Percentiles rank a stretch among this genome's conserved stretches.
phyloP scores from a whole-genome alignment of 495 filamentous ascomycete species.

The Xeromyces bisporus region DNA sequence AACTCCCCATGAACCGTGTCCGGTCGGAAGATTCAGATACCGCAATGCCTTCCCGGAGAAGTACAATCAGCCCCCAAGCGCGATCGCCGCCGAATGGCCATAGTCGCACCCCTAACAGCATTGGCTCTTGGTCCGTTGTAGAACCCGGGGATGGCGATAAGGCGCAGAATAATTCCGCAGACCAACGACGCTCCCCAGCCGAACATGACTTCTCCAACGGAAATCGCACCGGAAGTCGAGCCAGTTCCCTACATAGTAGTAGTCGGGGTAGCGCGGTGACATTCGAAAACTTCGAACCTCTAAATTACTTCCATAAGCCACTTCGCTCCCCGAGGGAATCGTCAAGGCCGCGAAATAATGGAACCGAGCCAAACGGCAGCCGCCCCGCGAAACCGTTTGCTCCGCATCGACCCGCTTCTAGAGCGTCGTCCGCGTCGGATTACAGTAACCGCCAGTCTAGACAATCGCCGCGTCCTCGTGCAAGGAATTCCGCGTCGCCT shows the following conservation, averaged over 20 bases:
- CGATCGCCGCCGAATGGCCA: conserved; percentile 8
- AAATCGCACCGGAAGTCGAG: conserved; percentile 6
- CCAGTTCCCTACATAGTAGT: conserved; percentile 6
- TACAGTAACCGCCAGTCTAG: conserved; percentile 44
- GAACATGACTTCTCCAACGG: conserved; percentile 10
- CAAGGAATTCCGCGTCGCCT: conserved; percentile 43
- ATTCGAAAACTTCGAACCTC: conserved; percentile 26
- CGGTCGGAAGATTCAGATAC: conserved; percentile 24
- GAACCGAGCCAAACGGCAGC: conserved; percentile 29
- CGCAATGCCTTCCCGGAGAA: conserved; percentile 24
- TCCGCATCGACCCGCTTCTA: conserved; percentile 48
- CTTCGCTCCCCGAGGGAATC: conserved; percentile 9
- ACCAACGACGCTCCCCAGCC: conserved; percentile 13
- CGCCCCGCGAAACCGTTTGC: conserved; percentile 39
- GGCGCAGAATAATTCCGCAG: conserved; percentile 4
- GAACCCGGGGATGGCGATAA: conserved; percentile 15
- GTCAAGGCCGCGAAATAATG: conserved; percentile 12
- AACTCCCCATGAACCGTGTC: conserved; percentile 17
- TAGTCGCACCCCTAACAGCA: conserved; percentile 22
- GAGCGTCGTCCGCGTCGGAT: conserved; percentile 57
- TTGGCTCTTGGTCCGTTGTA: conserved; percentile 25
- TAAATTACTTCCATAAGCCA: conserved; percentile 35
- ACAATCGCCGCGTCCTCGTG: conserved; percentile 31
- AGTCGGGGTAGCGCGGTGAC: conserved; percentile 21
- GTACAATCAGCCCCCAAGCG: conserved; percentile 14